Percentiles rank a stretch among this genome's conserved stretches.
These are phyloP conservation scores for Chrysochromulina parva DNA, from an alignment of 78 protist genomes.

Conservation along the genomic window DNA sequence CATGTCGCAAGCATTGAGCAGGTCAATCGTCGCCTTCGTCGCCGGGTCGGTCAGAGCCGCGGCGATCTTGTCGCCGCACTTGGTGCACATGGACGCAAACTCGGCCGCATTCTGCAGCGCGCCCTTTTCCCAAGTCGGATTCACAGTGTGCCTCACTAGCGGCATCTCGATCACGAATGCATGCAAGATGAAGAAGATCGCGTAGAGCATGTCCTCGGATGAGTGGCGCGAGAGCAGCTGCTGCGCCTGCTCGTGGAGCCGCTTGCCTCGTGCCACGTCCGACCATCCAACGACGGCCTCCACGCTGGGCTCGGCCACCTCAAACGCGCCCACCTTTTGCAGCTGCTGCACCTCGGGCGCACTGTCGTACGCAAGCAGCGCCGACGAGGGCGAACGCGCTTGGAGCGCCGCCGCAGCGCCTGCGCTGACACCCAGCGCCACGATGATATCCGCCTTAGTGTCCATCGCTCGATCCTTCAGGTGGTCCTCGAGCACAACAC, in stretches of 20 bases:
- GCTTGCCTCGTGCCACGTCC: neutral
- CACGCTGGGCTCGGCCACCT: neutral
- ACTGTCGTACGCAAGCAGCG: neutral
- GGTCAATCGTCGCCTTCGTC: neutral
- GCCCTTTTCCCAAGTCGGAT: neutral
- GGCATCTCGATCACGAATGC: neutral
- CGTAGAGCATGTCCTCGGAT: neutral
- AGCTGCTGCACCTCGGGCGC: neutral
- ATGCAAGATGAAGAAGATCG: neutral
- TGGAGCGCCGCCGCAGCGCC: neutral
- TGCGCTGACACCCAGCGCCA: neutral
- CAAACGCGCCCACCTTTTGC: neutral
- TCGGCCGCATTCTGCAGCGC: neutral
- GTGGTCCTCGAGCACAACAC: neutral
- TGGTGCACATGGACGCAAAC: neutral
- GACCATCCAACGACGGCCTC: neutral
- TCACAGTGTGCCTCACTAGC: neutral
- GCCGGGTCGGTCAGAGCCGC: neutral
- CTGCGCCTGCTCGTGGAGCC: neutral
- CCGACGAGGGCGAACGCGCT: neutral
- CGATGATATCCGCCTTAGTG: neutral
- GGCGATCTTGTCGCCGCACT: neutral
- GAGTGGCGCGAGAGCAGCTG: neutral
- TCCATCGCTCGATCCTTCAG: neutral
- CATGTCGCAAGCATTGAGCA: neutral